These are phyloP conservation scores for Dioszegia hungarica DNA, from an alignment of 768 basidiomycete species.

Conservation along the genomic window DNA sequence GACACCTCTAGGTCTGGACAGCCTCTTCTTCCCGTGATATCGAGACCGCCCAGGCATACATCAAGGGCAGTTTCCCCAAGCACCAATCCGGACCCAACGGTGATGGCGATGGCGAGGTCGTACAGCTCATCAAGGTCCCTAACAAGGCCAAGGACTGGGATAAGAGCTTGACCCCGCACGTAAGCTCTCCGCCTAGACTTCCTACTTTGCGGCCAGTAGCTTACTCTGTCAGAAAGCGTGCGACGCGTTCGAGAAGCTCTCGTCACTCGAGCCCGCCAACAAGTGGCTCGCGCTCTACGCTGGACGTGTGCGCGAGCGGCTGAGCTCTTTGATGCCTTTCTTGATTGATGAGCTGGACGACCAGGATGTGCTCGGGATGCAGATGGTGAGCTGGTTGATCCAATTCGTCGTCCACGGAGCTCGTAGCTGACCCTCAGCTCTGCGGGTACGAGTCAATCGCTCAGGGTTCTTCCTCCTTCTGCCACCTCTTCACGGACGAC, in stretches of 20 bases:
- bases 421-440: conserved; percentile 22
- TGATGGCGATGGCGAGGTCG: conserved; percentile 47
- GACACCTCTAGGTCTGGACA: conserved; percentile 44
- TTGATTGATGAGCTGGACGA: conserved; percentile 37
- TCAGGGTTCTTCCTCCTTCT: conserved; percentile 43
- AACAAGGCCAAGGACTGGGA: conserved; percentile 50
- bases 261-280: conserved; percentile 43
- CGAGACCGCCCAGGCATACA: conserved; percentile 47
- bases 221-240: conserved; percentile 48
- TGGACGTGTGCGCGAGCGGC: conserved; percentile 31
- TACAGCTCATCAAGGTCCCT: conserved; percentile 49
- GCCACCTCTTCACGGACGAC: conserved; percentile 48
- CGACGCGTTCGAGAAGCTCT: conserved; percentile 49
- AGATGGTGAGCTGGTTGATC: conserved; percentile 39
- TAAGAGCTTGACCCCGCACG: conserved; percentile 48
- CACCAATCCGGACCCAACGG: conserved; percentile 49
- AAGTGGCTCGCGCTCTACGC: conserved; percentile 48
- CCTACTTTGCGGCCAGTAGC: background rate
- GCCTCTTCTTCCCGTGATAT: conserved; percentile 48
- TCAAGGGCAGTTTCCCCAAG: conserved; percentile 48
- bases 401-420: background rate
- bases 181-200: conserved; percentile 17
- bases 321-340: conserved; percentile 20
- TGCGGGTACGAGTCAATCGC: conserved; percentile 50
- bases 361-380: conserved; percentile 50